Base-by-base conservation (phyloP, 1,284 basidiomycete species). In the Ceratobasidium sp. region DNA sequence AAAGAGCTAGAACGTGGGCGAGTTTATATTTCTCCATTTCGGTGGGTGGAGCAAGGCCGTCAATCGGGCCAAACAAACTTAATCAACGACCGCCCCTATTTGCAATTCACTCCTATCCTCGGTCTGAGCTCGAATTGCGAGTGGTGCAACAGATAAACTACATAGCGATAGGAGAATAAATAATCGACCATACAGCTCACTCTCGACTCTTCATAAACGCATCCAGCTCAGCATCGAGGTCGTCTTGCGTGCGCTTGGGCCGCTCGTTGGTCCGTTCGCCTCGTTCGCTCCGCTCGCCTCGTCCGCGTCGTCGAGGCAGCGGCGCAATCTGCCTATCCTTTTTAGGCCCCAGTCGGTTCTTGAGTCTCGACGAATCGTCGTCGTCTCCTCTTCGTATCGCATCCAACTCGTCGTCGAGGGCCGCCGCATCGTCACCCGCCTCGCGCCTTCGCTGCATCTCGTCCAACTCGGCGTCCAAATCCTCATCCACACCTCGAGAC, bases 201-300 rank as follows among this genome's bases (percentile, higher is more conserved):
- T 54, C 64, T 32, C 64, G 50, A 29, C 35, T 52, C 31, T 67
- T 67, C 64, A 67, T 65, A 45, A 67, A 67, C 64, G 64, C 64
- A 35, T 67, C 64, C 40, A 67, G 50, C 38, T 67, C 64, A 29
- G 64, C 64, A 43, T 67, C 64, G n/a, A 67, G 27, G 31, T 67
- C 64, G 34, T 55, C 64, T 40, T 67, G 64, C 29, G 64, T 67
- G 10, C 40, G 64, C 52, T 67, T 67, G 2, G 64, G 64, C 52
- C 64, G 12, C 34, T 67, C 64, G 25, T 54, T 3, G 31, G 55
- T 22, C 35, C 55, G 15, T 32, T 54, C 52, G 29, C 27, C 31
- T 47, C n/a, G 17, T 10, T 40, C 38, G 40, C 56, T 27, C 29
- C 47, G 42, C 12, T 40, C 50, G 3, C 50, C 38, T n/a, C 52